Conservation (phyloP, 805 yeast species). For the Hemisphaericaspora nanyangensis region DNA sequence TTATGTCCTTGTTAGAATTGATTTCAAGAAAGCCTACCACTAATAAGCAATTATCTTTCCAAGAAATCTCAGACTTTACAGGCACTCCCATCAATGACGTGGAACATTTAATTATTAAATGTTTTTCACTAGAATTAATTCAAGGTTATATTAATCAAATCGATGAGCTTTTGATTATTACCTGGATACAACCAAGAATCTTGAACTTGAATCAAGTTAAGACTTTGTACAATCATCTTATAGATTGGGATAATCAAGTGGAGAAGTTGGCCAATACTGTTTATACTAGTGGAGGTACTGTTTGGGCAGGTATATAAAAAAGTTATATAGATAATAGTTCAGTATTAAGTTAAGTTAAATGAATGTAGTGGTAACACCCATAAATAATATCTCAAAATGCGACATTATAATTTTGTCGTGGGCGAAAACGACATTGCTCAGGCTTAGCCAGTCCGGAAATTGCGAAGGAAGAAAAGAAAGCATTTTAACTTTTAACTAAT, state of each 20-base stretch:
- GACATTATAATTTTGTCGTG: no score
- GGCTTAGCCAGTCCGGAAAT: no score
- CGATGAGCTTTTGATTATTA: conserved; percentile 67
- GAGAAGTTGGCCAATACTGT: conserved; percentile 47
- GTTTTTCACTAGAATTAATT: conserved; percentile 77
- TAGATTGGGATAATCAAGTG: conserved; percentile 77
- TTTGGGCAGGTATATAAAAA: conserved; percentile 34
- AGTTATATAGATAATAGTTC: background rate
- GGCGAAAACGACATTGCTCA: no score
- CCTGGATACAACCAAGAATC: conserved; percentile 96
- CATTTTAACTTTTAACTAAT: no score
- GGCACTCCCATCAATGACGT: conserved; percentile 71
- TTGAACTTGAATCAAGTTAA: conserved; percentile 78
- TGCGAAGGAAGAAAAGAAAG: no score
- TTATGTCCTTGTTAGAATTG: conserved; percentile 86
- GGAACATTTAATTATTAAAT: conserved; percentile 88
- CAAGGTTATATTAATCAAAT: conserved; percentile 92
- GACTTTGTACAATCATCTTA: conserved; percentile 68
- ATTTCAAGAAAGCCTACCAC: conserved; percentile 74
- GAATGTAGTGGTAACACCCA: no score
- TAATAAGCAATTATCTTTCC: conserved; percentile 68
- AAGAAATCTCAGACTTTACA: conserved; percentile 64
- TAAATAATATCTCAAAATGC: no score
- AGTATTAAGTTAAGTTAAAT: no score
- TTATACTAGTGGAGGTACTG: conserved; percentile 35